Base-by-base conservation (phyloP, 305 asterid genomes). In the Fraxinus latifolia region DNA sequence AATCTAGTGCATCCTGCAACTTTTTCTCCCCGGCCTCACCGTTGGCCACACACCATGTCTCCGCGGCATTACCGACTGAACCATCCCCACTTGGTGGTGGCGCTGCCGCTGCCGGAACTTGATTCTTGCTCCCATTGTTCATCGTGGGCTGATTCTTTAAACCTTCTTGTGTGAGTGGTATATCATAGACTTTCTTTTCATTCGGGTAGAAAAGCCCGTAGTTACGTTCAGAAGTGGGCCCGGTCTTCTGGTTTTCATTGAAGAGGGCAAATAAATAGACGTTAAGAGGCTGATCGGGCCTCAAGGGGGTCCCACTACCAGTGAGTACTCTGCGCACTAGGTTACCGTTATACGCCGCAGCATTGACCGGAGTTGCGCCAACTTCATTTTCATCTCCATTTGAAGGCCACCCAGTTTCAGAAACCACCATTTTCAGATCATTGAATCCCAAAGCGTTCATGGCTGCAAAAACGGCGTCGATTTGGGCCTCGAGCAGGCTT, bases 391-490 rank as follows among this genome's bases (percentile, higher is more conserved):
- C 87, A 44, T 89, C 97, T 0, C 97, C 97, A 25, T 84, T 89
- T 0, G 94, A 90, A 17, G 97, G 97, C 97, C 97, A 92, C 0
- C 97, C 97, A 6, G 95, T 92, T 58, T 92, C 95, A 2, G 92
- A 86, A 4, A 92, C 84, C 70, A 83, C 89, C 17, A 90, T 31
- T 50, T 83, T 85, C 1, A 91, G 62, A 62, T 89, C 92, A 50
- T 74, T 62, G 76, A 84, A 90, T 1, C 83, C 81, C 14, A 88
- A 3, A 0, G 85, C 89, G 1, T 67, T 70, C 92, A 90, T 88
- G 2, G 94, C 95, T 0, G 95, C 88, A 29, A 33, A 90, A 19
- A 91, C 97, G 68, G 95, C 95, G 87, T 92, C 95, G 55, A 91
- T 37, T 67, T 92, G 97, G 82, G 97, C 95, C 0, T 92, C 97